phyloP scores from a whole-genome alignment of 192 early-diverging fungal species.

The Coemansia sp. region DNA sequence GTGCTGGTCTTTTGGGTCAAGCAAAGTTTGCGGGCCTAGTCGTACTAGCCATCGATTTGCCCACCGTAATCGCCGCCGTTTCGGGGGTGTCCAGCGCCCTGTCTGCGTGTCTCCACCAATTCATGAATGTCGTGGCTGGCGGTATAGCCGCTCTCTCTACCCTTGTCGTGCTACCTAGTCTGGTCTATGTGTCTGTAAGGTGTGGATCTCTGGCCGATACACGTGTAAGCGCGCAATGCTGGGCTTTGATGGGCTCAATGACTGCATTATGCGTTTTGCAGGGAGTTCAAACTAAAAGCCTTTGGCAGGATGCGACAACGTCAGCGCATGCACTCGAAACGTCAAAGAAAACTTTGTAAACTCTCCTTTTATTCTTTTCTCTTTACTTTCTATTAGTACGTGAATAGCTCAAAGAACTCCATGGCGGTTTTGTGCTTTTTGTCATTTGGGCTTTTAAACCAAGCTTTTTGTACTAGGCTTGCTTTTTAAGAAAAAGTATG shows the following conservation, averaged over 20 bases:
- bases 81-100: neutral
- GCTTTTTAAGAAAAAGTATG: neutral
- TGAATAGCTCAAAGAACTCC: neutral
- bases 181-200: neutral
- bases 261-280: neutral
- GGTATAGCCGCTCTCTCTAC: neutral
- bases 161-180: neutral
- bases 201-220: neutral
- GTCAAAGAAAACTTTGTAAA: constrained; percentile 12
- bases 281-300: neutral
- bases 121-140: neutral
- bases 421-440: neutral
- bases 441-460: neutral
- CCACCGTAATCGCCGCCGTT: constrained; percentile 1
- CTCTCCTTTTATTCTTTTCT: neutral
- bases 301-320: neutral
- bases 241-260: constrained; percentile 1
- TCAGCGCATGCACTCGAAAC: neutral
- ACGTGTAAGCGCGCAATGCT: neutral
- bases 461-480: neutral
- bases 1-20: neutral
- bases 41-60: constrained; percentile 16
- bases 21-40: constrained; percentile 11
- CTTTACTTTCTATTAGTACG: neutral
- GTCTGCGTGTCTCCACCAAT: neutral